A percentile compares a stretch with the other conserved stretches of the same genome.
Evolutionary conservation across 2,329 filamentous ascomycete genomes (phyloP).

Genomic region (Fusarium sp.): DNA sequence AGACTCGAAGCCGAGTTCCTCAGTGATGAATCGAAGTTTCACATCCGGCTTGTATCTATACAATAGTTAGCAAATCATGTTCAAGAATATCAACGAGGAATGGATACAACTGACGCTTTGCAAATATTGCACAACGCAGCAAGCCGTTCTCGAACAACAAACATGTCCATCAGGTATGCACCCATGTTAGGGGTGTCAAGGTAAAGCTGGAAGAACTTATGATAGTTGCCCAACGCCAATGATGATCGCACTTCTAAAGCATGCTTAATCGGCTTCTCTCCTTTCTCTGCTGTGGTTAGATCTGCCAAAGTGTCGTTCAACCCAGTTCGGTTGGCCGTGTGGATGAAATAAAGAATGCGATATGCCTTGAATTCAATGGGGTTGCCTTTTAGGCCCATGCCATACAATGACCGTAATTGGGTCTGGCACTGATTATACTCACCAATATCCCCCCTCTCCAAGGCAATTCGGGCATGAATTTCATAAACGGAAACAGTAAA

Average conservation of each 20-base stretch:
- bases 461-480: conserved; percentile 93
- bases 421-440: conserved; percentile 99
- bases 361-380: conserved; percentile 98
- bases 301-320: conserved; percentile 98
- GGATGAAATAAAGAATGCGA: conserved; percentile 99
- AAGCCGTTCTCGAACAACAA: conserved; percentile 91
- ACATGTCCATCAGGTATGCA: conserved; percentile 99
- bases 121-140: conserved; percentile 90
- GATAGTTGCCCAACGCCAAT: conserved; percentile 92
- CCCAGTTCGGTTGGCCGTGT: conserved; percentile 96
- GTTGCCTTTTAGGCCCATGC: conserved; percentile 85
- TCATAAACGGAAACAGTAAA: conserved; percentile 98
- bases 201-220: conserved; percentile 97
- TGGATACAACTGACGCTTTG: conserved; percentile 78
- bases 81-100: not conserved
- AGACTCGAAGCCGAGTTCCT: conserved; percentile 94
- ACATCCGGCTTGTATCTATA: conserved; percentile 90
- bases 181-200: conserved; percentile 96
- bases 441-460: conserved; percentile 99
- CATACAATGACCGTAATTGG: conserved; percentile 91
- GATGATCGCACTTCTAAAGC: conserved; percentile 91
- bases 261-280: conserved; percentile 84
- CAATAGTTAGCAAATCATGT: conserved; percentile 53
- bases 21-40: conserved; percentile 88
- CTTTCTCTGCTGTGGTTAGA: conserved; percentile 97